A percentile compares a stretch with the other conserved stretches of the same genome.
Evolutionary conservation across 768 basidiomycete genomes (phyloP).

Genomic region (Tricholoma flavovirens): DNA sequence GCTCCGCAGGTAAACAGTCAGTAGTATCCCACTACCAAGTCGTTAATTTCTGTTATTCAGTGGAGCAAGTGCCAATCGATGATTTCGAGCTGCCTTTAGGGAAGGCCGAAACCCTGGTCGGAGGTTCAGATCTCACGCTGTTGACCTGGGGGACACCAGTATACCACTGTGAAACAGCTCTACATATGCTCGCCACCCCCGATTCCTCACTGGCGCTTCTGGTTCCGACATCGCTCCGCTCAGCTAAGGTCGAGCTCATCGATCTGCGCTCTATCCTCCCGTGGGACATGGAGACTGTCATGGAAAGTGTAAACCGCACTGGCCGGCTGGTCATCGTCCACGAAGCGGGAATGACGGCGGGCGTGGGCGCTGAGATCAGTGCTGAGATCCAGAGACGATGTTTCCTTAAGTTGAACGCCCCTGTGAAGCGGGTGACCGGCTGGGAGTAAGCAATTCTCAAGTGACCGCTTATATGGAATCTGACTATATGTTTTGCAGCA

Average conservation of each 20-base stretch:
- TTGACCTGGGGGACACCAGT: constrained; percentile 93
- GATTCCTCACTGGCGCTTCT: constrained; percentile 55
- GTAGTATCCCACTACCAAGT: neutral
- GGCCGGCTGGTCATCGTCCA: constrained; percentile 86
- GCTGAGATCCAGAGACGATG: constrained; percentile 85
- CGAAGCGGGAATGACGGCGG: constrained; percentile 83
- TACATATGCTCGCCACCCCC: constrained; percentile 67
- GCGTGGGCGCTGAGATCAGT: constrained; percentile 89
- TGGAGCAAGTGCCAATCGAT: constrained; percentile 89
- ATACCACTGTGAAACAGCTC: constrained; percentile 82
- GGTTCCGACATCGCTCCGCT: constrained; percentile 59
- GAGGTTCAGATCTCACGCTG: constrained; percentile 82
- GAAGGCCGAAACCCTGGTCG: constrained; percentile 67
- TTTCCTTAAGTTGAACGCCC: constrained; percentile 84
- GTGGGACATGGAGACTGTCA: constrained; percentile 78
- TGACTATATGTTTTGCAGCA: constrained; percentile 35
- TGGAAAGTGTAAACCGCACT: constrained; percentile 79
- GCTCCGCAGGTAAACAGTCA: constrained; percentile 60
- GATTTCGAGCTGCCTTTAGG: constrained; percentile 84
- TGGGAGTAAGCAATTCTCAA: constrained; percentile 75
- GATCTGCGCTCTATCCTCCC: constrained; percentile 87
- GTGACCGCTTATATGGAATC: constrained; percentile 1
- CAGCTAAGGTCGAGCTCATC: constrained; percentile 79
- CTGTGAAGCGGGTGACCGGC: constrained; percentile 79
- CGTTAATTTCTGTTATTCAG: constrained; percentile 27